Evolutionary conservation across 2,329 filamentous ascomycete species (phyloP), one percentile per base, ranked within the genome.

Genomic region (Exserohilum turcica): DNA sequence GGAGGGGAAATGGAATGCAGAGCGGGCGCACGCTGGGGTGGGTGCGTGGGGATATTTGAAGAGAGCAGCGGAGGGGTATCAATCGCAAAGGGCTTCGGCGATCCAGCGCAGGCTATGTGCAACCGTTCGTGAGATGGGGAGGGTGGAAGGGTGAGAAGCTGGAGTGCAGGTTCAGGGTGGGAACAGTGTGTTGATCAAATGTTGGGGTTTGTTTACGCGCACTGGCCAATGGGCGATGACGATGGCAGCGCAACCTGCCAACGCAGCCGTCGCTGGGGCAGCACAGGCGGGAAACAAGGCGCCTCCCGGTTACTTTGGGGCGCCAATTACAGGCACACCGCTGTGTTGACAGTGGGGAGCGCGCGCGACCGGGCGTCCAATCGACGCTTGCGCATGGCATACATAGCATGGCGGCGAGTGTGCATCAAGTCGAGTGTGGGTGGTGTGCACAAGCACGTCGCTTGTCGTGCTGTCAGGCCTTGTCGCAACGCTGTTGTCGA

Each of bases 91-190:
- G 35, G 44, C 53, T 61, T 64, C 61, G 66, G 72, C 72, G 71
- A 57, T 61, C 71, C 70, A 67, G 70, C 71, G 72, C 72, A 62
- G 48, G 60, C 66, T 63, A 61, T 70, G 66, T 63, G 15, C 38
- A 56, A 68, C 63, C 61, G 47, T 61, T 69, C 65, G 65, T 69
- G 60, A 62, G 56, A 56, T 71, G 57, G 62, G 63, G 64, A 65
- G 52, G 54, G 61, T 57, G 64, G 54, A 19, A 44, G 60, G 42
- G 47, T 47, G 52, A 50, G 54, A 56, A 51, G 48, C 32, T 59
- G 49, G 60, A 52, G 59, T 54, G 57, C 49, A 54, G 61, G 60
- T 56, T 57, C 48, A 56, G 56, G 54, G 51, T 37, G 54, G 48
- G 36, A 38, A 38, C 43, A 48, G 51, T 27, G 49, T 40, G 46